Base-by-base conservation (phyloP, 352 stramenopile genomes). In the Pythium brachiatum region DNA sequence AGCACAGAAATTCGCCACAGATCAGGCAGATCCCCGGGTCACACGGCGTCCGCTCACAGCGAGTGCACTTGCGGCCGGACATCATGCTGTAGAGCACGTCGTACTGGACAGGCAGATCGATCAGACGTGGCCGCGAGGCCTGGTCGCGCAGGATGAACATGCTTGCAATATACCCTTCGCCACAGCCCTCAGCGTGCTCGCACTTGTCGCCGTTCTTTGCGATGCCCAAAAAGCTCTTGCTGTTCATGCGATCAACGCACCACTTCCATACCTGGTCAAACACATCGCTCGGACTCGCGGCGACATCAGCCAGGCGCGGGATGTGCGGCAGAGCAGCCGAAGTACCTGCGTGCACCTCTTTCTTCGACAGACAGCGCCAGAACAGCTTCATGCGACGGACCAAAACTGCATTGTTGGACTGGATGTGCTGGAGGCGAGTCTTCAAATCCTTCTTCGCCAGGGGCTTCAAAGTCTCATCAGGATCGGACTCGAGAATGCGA, bases 71-170 rank as follows among this genome's bases (percentile, higher is more conserved):
- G 4, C 75, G 69, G 1, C 80, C 83, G 11, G 79, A 78, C 69
- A 94, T 78, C 43, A 81, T 68, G 39, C 80, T 89, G 69, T 95
- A 95, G 23, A 95, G 74, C 50, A 90, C 84, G 60, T 95, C 87
- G 69, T 92, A 95, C 63, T 95, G 87, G 21, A 85, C 64, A 3
- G 86, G 86, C 31, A 95, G 78, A 13, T 92, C 73, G n/a, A 95
- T 84, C 21, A 95, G 70, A 2, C 76, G 80, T 21, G 83, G 83
- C 36, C 76, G 75, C 25, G 61, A 68, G n/a, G 69, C 54, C 8
- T 79, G 58, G 55, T 95, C 85, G 23, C 86, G 84, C 21, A 95
- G 53, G 51, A 95, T 92, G 51, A 95, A 95, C 85, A 95, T 94
- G 67, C 85, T 95, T 32, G 86, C 86, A 23, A 93, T 79, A 60